Base-by-base conservation (phyloP, 1,284 basidiomycete genomes). In the Wallemia mellicola region DNA sequence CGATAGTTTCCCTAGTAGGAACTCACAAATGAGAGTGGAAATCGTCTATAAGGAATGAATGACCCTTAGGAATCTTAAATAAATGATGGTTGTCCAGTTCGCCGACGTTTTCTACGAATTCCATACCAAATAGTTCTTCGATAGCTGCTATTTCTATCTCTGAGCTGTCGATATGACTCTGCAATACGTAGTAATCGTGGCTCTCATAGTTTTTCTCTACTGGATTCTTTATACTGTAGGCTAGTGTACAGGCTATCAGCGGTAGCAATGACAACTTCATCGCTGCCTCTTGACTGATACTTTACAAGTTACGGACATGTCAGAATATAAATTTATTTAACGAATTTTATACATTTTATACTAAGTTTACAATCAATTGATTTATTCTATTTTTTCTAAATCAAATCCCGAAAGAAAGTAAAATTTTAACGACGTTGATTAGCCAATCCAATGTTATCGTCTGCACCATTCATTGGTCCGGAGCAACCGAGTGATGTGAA, bases 181-280 rank as follows among this genome's bases (percentile, higher is more conserved):
- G 81, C 26, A 92, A 69, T 62, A 87, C 82, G 72, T 91, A 92
- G 73, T 99, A 98, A 65, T 83, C 76, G 70, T 96, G 84, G 7
- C 83, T 81, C 64, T 76, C 71, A 69, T 96, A 91, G n/a, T 48
- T 48, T n/a, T 48, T 48, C 9, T 48, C 14, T n/a, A n/a, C 38
- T 48, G 38, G 38, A 17, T 17, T 48, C 5, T 48, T 48, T 11
- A 3, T 11, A 5, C 38, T n/a, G 14, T 48, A n/a, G 5, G 19
- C 38, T 3, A 22, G 9, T 5, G 38, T 22, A 11, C 5, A n/a
- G 14, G 38, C 38, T 48, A 48, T 11, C 38, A 48, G 38, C 38
- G 38, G n/a, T 3, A 48, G 38, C n/a, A 48, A n/a, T n/a, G 38
- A 11, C 5, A 48, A 17, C 38, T 48, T 48, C 38, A 48, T 48